Conservation (phyloP, 2,329 filamentous ascomycete genomes). For the Byssoonygena ceratinophila region DNA sequence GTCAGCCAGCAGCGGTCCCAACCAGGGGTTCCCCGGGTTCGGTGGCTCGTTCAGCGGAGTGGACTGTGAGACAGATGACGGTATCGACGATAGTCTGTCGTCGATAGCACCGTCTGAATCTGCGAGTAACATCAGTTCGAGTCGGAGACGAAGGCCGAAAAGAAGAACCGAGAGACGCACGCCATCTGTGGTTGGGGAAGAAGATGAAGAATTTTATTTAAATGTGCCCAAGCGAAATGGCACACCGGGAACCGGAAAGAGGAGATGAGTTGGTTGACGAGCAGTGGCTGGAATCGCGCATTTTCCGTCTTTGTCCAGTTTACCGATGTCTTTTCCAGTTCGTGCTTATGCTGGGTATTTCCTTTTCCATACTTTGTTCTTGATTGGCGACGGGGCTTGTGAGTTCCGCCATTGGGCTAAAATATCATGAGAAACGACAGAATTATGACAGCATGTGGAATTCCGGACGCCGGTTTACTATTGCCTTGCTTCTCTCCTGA, state of each 20-base stretch:
- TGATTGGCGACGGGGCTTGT: not conserved
- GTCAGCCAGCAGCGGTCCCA: not conserved
- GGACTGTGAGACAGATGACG: constrained; percentile 37
- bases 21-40: constrained; percentile 5
- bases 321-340: too few relatives aligned
- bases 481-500: not conserved
- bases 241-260: not conserved
- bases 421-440: constrained; percentile 9
- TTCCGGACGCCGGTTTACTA: not conserved
- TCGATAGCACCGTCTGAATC: constrained; percentile 40
- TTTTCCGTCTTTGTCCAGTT: too few relatives aligned
- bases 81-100: constrained; percentile 36
- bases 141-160: constrained; percentile 36
- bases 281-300: too few relatives aligned
- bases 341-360: not conserved
- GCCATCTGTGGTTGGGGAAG: constrained; percentile 39
- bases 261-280: constrained; percentile 10
- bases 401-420: not conserved
- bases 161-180: constrained; percentile 41
- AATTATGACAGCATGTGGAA: not conserved
- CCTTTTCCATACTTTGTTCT: too few relatives aligned
- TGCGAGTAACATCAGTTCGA: constrained; percentile 42
- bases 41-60: constrained; percentile 20
- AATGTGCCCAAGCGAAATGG: constrained; percentile 6
- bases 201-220: constrained; percentile 31